phyloP scores from a whole-genome alignment of 1,284 basidiomycete genomes.

The Apiotrichum gracile region DNA sequence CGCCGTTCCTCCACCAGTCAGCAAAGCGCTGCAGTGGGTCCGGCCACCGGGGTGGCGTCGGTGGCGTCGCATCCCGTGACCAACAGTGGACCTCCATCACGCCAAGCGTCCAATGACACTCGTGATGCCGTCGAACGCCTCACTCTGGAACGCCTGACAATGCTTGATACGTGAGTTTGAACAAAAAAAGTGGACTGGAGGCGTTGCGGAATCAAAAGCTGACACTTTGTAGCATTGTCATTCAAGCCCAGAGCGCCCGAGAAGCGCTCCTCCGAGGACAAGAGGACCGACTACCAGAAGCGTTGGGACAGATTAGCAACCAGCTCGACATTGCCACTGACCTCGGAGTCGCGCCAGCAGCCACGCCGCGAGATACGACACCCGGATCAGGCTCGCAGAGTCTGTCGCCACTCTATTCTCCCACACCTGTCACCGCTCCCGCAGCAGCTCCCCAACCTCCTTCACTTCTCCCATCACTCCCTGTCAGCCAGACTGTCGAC shows the following conservation, averaged over 20 bases:
- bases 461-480: conserved; percentile 28
- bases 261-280: conserved; percentile 36
- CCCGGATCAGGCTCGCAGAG: conserved; percentile 20
- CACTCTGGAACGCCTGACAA: conserved; percentile 20
- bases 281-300: conserved; percentile 31
- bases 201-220: background rate
- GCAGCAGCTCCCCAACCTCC: background rate
- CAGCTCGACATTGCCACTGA: conserved; percentile 41
- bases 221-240: conserved; percentile 28
- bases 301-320: conserved; percentile 33
- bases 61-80: background rate
- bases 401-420: conserved; percentile 29
- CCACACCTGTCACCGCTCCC: conserved; percentile 3
- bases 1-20: conserved; percentile 15
- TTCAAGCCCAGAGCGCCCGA: conserved; percentile 34
- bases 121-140: conserved; percentile 7
- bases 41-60: conserved; percentile 3
- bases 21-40: background rate
- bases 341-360: conserved; percentile 32
- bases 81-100: background rate
- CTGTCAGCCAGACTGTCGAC: conserved; percentile 17
- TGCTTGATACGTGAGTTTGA: conserved; percentile 38
- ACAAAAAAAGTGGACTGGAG: too few relatives aligned
- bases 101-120: background rate
- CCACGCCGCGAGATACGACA: conserved; percentile 28